Evolutionary conservation across 305 asterid genomes (phyloP).

Genomic region (Fraxinus latifolia): DNA sequence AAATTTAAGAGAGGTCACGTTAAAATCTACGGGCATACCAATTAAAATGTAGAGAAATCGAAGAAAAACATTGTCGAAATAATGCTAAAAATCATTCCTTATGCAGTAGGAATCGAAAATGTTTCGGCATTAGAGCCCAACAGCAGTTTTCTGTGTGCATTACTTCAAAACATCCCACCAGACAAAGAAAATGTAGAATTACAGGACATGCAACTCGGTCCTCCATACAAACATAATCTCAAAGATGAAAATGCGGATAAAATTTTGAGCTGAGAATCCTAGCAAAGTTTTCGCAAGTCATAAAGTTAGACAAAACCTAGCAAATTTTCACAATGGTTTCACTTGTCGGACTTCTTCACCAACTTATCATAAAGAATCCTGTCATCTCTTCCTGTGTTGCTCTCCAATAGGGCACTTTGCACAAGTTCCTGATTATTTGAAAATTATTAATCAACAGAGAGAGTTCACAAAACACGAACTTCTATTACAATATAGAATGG

Average conservation of each 20-base stretch:
- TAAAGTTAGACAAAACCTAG: not conserved
- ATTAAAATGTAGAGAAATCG: not conserved
- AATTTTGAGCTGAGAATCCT: not conserved
- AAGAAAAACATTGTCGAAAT: not conserved
- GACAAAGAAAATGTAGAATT: not conserved
- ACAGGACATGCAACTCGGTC: not conserved
- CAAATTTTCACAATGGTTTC: not conserved
- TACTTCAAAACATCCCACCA: not conserved
- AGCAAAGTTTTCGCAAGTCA: not conserved
- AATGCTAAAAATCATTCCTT: not conserved
- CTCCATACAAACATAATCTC: not conserved
- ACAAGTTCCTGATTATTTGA: constrained; percentile 62
- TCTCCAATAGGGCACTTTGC: constrained; percentile 82
- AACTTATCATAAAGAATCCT: constrained; percentile 75
- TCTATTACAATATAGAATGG: not conserved
- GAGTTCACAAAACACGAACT: not conserved
- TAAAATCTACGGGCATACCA: not conserved
- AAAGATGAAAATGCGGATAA: not conserved
- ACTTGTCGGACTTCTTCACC: constrained; percentile 43
- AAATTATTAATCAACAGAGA: constrained; percentile 8
- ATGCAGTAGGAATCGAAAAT: not conserved
- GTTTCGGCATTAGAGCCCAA: not conserved
- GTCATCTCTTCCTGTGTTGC: constrained; percentile 82
- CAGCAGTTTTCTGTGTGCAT: not conserved
- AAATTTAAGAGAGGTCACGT: not conserved